Base-by-base conservation (phyloP, 2,329 filamentous ascomycete genomes). In the Calonectria ilicicola region DNA sequence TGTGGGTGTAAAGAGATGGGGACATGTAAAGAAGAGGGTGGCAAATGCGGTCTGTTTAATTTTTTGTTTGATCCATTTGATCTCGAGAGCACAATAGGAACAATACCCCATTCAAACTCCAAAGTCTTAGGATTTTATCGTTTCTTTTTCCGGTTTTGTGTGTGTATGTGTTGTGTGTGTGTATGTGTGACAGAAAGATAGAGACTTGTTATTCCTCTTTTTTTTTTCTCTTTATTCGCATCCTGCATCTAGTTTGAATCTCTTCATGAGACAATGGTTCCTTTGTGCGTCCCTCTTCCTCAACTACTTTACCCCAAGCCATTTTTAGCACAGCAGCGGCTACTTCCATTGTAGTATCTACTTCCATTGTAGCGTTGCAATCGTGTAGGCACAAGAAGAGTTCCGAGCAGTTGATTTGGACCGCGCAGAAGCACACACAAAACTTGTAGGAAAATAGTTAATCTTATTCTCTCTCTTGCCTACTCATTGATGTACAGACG, bases 1-100 rank as follows among this genome's bases (percentile, higher is more conserved):
- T 53, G 72, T 72, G 73, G 65, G 62, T 47, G 69, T 70, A 70
- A 72, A 67, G 42, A 65, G 58, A 40, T 58, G 42, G 32, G 65
- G 65, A 56, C 58, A 69, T 72, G 60, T 53, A 72, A 64, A 49
- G 56, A 60, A 17, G 60, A 62, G 69, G 72, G 75, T 67, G 72
- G 77, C 68, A 73, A 49, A 65, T 69, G 74, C 58, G 69, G 27
- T 67, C 69, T 67, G 69, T 56, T 64, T 29, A 42, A 74, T 75
- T 78, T 63, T 72, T 78, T 77, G 74, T 77, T 77, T 74, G 72
- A 60, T 70, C 74, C 73, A 71, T 75, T 72, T 69, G 75, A 76
- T 77, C 76, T 70, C 73, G 72, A 77, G 70, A 79, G 69, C 76
- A 77, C 76, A 78, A 76, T 77, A 79, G 75, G 77, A 79, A 79